These are phyloP conservation scores for Achaetomium macrosporum DNA, from an alignment of 2,329 filamentous ascomycete genomes.

Conservation along the genomic window DNA sequence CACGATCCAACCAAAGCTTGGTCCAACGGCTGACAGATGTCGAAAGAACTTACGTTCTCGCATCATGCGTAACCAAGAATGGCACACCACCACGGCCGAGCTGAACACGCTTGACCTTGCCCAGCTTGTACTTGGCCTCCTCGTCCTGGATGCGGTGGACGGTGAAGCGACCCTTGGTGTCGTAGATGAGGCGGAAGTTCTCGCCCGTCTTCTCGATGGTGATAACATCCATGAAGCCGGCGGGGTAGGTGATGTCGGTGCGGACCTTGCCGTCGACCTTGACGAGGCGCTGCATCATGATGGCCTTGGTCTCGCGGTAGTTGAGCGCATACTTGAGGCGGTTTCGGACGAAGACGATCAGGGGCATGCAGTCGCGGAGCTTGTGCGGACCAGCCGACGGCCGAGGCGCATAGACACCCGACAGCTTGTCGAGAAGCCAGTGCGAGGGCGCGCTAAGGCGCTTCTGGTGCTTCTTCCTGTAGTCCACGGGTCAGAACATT, in stretches of 20 bases:
- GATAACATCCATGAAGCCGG: conserved; percentile 99
- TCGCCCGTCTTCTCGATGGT: conserved; percentile 99
- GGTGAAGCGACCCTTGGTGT: conserved; percentile 99
- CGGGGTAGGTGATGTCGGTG: conserved; percentile 95
- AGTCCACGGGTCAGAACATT: conserved; percentile 28
- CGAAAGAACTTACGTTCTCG: conserved; percentile 98
- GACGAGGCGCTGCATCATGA: conserved; percentile 99
- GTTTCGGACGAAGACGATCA: conserved; percentile 96
- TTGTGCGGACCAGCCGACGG: conserved; percentile 91
- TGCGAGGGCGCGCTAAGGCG: conserved; percentile 97
- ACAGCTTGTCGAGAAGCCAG: conserved; percentile 99
- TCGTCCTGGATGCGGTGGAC: conserved; percentile 98
- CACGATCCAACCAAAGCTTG: conserved; percentile 79
- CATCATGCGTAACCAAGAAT: conserved; percentile 99
- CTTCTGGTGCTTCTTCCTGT: conserved; percentile 99
- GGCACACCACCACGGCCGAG: conserved; percentile 99
- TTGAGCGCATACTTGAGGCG: conserved; percentile 99
- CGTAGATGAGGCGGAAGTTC: conserved; percentile 99
- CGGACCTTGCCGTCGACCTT: conserved; percentile 99
- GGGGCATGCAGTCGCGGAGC: conserved; percentile 95
- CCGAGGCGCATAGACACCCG: conserved; percentile 73
- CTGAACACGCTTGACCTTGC: conserved; percentile 99
- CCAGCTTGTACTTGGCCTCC: conserved; percentile 99
- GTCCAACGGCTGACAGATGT: conserved; percentile 99
- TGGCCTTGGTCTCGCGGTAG: conserved; percentile 92